Base-by-base conservation (phyloP, 2,329 filamentous ascomycete species). In the Coleophoma eucalyptorum region DNA sequence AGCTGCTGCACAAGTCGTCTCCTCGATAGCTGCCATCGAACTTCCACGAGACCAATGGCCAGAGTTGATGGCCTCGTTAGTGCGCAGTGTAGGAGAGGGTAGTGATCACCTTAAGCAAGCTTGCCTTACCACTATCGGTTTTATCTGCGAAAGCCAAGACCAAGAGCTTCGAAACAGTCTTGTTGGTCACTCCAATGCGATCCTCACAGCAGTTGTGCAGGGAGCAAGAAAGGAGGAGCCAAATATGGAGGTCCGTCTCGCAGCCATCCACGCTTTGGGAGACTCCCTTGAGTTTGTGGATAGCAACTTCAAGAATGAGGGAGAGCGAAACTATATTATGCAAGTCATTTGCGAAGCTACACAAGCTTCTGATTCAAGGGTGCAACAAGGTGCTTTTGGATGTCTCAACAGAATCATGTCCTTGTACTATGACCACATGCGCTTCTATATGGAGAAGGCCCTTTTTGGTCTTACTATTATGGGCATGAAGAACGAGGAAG, bases 361-460 rank as follows among this genome's bases (percentile, higher is more conserved):
- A 50, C 94, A 99, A 75, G 91, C 93, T 62, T 80, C 88, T 1
- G 94, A 99, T 70, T 83, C 81, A 52, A 84, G 91, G 67, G 95
- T 99, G 70, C 92, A 97, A 72, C 90, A 96, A 69, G 92, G 91
- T 55, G 90, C 94, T 41, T 99, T 97, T 69, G 94, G 94, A 63
- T 97, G 94, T 70, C 76, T 99, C 61, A 99, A 99, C 81, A 86
- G 94, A 65, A 97, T 99, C 71, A 99, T 99, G 94, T 89, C 82
- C 54, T 82, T 97, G 57, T 99, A 99, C 79, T 99, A 99, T 71
- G 94, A 99, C 65, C 95, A 97, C 76, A 99, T 99, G 94, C 87
- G 92, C 65, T 99, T 97, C 74, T 99, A 99, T 77, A 99, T 99
- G 94, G 94, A 99, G 79, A 97, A 97, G 83, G 94, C 94, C 34